Percentiles rank a stretch among this genome's conserved stretches.
Conservation (phyloP, 2,329 filamentous ascomycete genomes). For the Ceratocystis variospora region DNA sequence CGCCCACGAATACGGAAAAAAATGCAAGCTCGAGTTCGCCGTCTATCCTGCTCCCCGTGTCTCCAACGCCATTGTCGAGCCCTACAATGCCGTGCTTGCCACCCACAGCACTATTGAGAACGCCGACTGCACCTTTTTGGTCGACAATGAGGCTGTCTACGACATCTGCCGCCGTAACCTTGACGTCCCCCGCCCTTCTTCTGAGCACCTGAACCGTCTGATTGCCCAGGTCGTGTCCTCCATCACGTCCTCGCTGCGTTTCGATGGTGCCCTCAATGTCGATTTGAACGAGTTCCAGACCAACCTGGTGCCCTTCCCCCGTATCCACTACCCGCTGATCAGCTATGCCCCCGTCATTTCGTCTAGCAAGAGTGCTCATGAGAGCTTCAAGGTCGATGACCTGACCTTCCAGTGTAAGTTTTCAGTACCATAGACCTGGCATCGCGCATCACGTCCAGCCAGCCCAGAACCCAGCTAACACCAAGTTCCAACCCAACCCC, state of each 20-base stretch:
- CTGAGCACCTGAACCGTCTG: conserved; percentile 58
- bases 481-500: background rate
- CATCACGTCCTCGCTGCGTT: conserved; percentile 58
- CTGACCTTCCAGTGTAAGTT: conserved; percentile 57
- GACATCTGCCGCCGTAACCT: conserved; percentile 61
- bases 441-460: too few relatives aligned
- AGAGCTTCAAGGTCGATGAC: conserved; percentile 76
- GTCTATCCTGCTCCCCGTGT: conserved; percentile 58
- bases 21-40: conserved; percentile 63
- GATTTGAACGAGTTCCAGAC: conserved; percentile 68
- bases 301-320: conserved; percentile 59
- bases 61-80: conserved; percentile 58
- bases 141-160: conserved; percentile 63
- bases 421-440: too few relatives aligned
- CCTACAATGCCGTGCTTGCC: conserved; percentile 60
- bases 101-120: conserved; percentile 66
- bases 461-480: background rate
- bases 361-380: conserved; percentile 63
- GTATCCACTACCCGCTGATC: conserved; percentile 62
- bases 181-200: conserved; percentile 54
- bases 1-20: conserved; percentile 61
- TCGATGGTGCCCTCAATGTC: conserved; percentile 59
- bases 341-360: conserved; percentile 60
- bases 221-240: conserved; percentile 64
- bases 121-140: conserved; percentile 65